A percentile compares a stretch with the other conserved stretches of the same genome.
These are phyloP conservation scores for Rhododendron ferrugineum DNA, from an alignment of 148 eudicot genomes.

Conservation along the genomic window DNA sequence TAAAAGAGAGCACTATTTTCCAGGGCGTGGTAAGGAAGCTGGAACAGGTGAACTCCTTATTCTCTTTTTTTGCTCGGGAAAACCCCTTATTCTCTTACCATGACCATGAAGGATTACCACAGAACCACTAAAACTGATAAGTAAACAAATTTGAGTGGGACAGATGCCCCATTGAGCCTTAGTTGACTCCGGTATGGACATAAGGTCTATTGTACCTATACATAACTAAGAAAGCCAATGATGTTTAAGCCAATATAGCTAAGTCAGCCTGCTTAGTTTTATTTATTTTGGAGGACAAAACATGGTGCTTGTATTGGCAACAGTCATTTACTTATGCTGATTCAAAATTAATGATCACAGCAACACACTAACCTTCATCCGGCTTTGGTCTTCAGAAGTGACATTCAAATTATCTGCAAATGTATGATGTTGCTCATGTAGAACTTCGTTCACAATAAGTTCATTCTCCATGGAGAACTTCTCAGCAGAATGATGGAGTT, in stretches of 20 bases:
- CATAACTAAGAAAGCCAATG: not conserved
- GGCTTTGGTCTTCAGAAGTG: slow-evolving; percentile 32
- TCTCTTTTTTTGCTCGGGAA: too few relatives aligned
- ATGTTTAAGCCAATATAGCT: not conserved
- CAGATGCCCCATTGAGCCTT: not conserved
- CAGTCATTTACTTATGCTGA: not conserved
- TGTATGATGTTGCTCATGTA: slow-evolving; percentile 58
- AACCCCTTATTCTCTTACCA: not conserved
- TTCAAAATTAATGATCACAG: not conserved
- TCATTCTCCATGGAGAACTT: slow-evolving; percentile 55
- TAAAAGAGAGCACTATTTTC: not conserved
- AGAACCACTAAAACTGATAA: not conserved
- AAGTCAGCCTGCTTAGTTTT: not conserved
- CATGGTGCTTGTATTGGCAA: not conserved
- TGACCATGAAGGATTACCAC: not conserved
- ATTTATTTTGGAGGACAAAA: not conserved
- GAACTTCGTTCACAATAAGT: slow-evolving; percentile 67
- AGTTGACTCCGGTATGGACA: not conserved
- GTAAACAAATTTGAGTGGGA: not conserved
- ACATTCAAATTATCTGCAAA: slow-evolving; percentile 40
- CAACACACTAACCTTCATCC: slow-evolving; percentile 54
- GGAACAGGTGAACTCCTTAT: not conserved
- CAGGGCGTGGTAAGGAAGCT: not conserved
- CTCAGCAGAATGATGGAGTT: slow-evolving; percentile 15
- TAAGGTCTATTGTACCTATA: not conserved